Evolutionary conservation across 768 basidiomycete species (phyloP).

Genomic region (Tricholoma sp.): DNA sequence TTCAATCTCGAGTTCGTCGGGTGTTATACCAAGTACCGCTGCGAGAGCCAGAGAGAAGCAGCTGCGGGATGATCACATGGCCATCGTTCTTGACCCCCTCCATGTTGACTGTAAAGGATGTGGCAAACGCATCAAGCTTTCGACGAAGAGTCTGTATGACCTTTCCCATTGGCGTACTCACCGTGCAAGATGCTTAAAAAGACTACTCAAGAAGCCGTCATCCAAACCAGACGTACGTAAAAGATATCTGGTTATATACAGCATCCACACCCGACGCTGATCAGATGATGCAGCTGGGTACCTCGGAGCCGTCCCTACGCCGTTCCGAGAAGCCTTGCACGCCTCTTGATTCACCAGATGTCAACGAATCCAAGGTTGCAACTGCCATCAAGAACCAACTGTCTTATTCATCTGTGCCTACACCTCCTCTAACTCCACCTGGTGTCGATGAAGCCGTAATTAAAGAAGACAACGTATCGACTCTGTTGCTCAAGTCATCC

Average conservation of each 20-base stretch:
- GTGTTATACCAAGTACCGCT: constrained; percentile 30
- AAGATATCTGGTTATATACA: not conserved
- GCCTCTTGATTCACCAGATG: not conserved
- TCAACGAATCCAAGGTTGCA: not conserved
- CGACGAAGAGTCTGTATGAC: constrained; percentile 61
- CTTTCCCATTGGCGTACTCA: constrained; percentile 66
- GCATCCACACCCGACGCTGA: not conserved
- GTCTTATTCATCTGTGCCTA: not conserved
- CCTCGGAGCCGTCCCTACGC: not conserved
- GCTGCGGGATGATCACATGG: constrained; percentile 49
- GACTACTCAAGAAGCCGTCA: constrained; percentile 12
- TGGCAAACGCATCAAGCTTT: constrained; percentile 55
- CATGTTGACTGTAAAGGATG: constrained; percentile 55
- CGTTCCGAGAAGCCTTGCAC: not conserved
- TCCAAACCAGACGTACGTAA: constrained; percentile 6
- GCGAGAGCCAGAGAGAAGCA: constrained; percentile 46
- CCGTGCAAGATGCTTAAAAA: constrained; percentile 53
- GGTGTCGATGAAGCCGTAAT: not conserved
- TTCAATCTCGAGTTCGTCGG: constrained; percentile 3
- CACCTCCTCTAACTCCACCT: not conserved
- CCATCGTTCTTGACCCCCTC: constrained; percentile 43
- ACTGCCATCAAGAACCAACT: not conserved
- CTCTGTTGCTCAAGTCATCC: not conserved
- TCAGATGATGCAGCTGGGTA: not conserved
- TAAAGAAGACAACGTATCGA: not conserved